Evolutionary conservation across 83 land plant species (phyloP).

Genomic region (Picea mariana): DNA sequence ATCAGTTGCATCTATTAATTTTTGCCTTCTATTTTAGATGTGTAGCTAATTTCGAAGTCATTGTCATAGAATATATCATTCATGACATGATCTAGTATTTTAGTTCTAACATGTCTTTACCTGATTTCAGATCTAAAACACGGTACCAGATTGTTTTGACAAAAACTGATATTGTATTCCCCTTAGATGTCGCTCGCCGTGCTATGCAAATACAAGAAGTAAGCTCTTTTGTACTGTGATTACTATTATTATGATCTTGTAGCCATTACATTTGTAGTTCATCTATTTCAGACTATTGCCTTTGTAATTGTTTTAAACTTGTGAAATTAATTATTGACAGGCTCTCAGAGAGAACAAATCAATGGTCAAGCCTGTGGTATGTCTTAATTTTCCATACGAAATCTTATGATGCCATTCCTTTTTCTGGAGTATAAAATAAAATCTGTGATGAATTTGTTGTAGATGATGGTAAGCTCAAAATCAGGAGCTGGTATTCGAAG

Average conservation of each 20-base stretch:
- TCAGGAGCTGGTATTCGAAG: constrained; percentile 71
- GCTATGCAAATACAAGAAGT: constrained; percentile 96
- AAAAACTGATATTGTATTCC: constrained; percentile 84
- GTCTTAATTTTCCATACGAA: neutral
- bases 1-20: neutral
- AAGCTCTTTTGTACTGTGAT: neutral
- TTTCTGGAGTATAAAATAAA: neutral
- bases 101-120: neutral
- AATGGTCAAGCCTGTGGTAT: constrained; percentile 60
- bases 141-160: constrained; percentile 84
- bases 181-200: constrained; percentile 90
- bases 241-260: neutral
- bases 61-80: neutral
- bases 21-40: neutral
- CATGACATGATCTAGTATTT: neutral
- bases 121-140: constrained; percentile 63
- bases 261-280: neutral
- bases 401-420: neutral
- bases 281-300: neutral
- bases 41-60: neutral
- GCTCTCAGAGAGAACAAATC: constrained; percentile 52
- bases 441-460: constrained; percentile 9
- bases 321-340: constrained; percentile 33
- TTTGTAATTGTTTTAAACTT: constrained; percentile 9
- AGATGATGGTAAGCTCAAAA: constrained; percentile 84